Evolutionary conservation across 352 stramenopile species (phyloP), one percentile per base, ranked within the genome.

Genomic region (Pythium scleroteichum): DNA sequence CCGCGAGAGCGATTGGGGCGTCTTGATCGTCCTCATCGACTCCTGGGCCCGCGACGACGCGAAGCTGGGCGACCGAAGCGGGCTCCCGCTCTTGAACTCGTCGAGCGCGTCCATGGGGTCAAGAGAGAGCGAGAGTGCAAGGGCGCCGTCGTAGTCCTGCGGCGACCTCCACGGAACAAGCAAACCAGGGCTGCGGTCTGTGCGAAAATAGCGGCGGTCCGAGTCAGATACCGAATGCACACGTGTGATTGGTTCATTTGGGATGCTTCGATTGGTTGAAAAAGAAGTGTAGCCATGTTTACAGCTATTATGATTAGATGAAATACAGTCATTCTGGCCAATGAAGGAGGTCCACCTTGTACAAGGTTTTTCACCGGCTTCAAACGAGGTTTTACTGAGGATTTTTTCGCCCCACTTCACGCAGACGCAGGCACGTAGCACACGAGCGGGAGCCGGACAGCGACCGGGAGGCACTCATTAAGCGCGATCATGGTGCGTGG

Each of bases 351-450:
- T 26, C 8, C 56, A 56, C 22, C 46, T 5, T 29, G n/a, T 24
- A 9, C 38, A 35, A 67, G 52, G 59, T 61, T 61, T 55, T 52
- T 32, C 2, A 20, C 4, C 1, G 35, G 46, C 53, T 63, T 59
- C 46, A 69, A 62, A 64, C 48, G 62, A 69, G 62, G 62, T 69
- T 69, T 64, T 64, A 47, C 17, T 0, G 16, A 40, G 55, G 53
- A 61, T 69, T 69, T 69, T 69, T 64, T 61, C 54, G 33, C 62
- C 55, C 62, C 55, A 61, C 62, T 69, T 64, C 62, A 64, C 62
- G 54, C 55, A 69, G 48, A 69, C 55, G 54, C 48, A 53, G 53
- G 62, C 61, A 68, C 61, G 61, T 68, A 68, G 61, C 61, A 63
- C n/a, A 57, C 29, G 5, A 35, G 19, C 17, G 19, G 35, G 38